Base-by-base conservation (phyloP, 495 filamentous ascomycete genomes). In the Neurospora sp. region DNA sequence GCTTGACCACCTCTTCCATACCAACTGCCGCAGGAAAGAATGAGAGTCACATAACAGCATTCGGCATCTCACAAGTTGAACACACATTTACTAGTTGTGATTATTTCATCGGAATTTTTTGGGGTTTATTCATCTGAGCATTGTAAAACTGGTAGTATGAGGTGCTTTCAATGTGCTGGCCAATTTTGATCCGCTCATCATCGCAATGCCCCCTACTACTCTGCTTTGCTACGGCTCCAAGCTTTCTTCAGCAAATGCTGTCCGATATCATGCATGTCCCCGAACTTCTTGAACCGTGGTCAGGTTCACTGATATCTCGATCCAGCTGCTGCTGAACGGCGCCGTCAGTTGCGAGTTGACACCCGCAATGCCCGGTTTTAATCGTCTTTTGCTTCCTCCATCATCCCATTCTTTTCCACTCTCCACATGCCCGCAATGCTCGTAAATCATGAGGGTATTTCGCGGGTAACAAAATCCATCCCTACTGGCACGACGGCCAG, bases 371-470 rank as follows among this genome's bases (percentile, higher is more conserved):
- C 71, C 69, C 37, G n/a, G 38, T 14, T 45, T 70, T 71, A 14
- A 38, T 35, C 31, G 4, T 35, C 42, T 65, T 65, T 65, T 65
- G 53, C 20, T 31, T 59, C 70, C 44, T 37, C 70, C 18, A 39
- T 71, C 42, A 59, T 68, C 42, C 31, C 44, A 59, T 38, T 59
- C 31, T 71, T 37, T 38, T 59, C 22, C 12, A n/a, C 44, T 38
- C 38, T 42, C 44, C 41, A 37, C 38, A 35, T 65, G 42, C 22
- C 70, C 42, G 53, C 44, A 68, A 45, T 71, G 42, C 27, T 70
- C 69, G 42, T 71, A 37, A 71, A 71, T 71, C 70, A 68, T 71
- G 42, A 71, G 70, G 44, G 42, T 68, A 59, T 45, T 59, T 71
- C 70, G 42, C 53, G 53, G 53, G 53, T 65, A 65, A 65, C 53